A percentile compares a stretch with the other conserved stretches of the same genome.
phyloP scores from a whole-genome alignment of 148 eudicot genomes.

The Rhododendron molle region DNA sequence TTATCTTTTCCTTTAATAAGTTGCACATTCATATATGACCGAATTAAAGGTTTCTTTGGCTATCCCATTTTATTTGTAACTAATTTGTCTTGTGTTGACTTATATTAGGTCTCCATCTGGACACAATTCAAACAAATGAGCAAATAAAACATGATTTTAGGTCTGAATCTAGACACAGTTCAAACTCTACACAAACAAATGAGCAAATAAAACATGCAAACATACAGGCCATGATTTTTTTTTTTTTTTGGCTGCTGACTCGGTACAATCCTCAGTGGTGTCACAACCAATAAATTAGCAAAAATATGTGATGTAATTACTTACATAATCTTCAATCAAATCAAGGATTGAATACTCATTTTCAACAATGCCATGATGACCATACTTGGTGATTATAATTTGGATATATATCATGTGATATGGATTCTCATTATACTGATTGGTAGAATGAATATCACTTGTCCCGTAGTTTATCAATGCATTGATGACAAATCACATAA shows the following conservation, averaged over 20 bases:
- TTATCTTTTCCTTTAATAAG: not conserved
- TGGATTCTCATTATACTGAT: not conserved
- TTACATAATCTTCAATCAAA: not conserved
- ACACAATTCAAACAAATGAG: not conserved
- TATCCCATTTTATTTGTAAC: not conserved
- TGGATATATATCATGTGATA: not conserved
- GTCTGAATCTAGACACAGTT: not conserved
- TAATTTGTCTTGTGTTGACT: not conserved
- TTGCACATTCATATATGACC: not conserved
- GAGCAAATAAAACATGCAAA: not conserved
- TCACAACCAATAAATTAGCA: not conserved
- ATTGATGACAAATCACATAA: not conserved
- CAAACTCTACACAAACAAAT: not conserved
- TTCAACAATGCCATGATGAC: not conserved
- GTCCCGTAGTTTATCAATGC: not conserved
- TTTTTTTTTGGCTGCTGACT: not conserved
- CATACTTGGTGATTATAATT: not conserved
- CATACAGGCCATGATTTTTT: not conserved
- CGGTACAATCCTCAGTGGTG: not conserved
- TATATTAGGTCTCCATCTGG: not conserved
- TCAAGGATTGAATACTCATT: not conserved
- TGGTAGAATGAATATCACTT: not conserved
- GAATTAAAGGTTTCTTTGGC: not conserved
- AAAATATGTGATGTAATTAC: not conserved
- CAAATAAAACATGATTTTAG: not conserved